These are phyloP conservation scores for Hura crepitans DNA, from an alignment of 441 rosid species.

Conservation along the genomic window DNA sequence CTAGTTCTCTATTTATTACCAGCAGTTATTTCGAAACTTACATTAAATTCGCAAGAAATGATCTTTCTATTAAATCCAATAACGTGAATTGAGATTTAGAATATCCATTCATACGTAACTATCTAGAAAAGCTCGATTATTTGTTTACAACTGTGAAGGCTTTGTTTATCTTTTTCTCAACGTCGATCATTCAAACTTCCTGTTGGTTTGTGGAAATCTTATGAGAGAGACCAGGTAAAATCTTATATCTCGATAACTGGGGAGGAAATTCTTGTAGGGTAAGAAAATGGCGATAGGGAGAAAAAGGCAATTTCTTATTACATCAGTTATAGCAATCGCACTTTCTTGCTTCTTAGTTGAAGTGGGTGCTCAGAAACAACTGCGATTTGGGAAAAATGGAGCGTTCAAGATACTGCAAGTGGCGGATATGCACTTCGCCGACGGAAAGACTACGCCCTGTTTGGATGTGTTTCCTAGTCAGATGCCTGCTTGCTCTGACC, in stretches of 20 bases:
- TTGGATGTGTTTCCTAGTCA: slow-evolving; percentile 49
- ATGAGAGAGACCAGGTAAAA: too few species aligned
- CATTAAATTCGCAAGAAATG: too few species aligned
- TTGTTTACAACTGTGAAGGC: too few species aligned
- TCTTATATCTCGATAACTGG: neutral
- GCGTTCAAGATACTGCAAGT: slow-evolving; percentile 76
- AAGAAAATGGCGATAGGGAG: slow-evolving; percentile 22
- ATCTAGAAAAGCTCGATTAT: too few species aligned
- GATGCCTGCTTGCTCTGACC: slow-evolving; percentile 59
- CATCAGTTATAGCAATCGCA: slow-evolving; percentile 9
- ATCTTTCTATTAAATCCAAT: too few species aligned
- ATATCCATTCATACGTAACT: too few species aligned
- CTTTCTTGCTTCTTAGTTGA: slow-evolving; percentile 22
- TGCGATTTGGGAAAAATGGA: slow-evolving; percentile 51
- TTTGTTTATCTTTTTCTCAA: neutral
- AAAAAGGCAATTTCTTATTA: slow-evolving; percentile 7
- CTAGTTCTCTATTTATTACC: neutral
- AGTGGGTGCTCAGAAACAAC: slow-evolving; percentile 24
- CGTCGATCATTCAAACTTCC: neutral
- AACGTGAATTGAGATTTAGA: neutral
- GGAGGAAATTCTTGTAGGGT: neutral
- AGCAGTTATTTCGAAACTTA: too few species aligned
- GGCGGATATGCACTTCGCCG: slow-evolving; percentile 79
- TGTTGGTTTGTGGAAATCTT: too few species aligned
- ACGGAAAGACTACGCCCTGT: slow-evolving; percentile 54